Percentiles rank a stretch among this genome's conserved stretches.
Evolutionary conservation across 225 moss, liverwort and hornwort genomes (phyloP).

Genomic region (Straminergon stramineum): DNA sequence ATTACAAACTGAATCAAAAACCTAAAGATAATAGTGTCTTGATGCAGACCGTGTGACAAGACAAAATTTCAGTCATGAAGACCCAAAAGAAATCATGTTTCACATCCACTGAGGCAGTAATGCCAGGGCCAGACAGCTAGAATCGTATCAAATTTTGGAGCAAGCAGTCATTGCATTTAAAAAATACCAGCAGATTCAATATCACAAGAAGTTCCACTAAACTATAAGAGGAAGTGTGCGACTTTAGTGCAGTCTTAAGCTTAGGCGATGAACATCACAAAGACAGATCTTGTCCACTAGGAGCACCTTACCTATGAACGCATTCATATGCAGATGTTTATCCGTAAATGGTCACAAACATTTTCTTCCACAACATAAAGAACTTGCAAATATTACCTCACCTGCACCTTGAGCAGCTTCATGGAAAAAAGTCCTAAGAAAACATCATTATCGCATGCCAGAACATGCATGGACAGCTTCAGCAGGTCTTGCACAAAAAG

Average conservation of each 20-base stretch:
- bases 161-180: neutral
- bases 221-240: neutral
- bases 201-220: neutral
- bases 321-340: neutral
- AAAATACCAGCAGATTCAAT: neutral
- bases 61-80: neutral
- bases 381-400: neutral
- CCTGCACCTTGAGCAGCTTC: neutral
- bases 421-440: neutral
- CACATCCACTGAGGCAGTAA: neutral
- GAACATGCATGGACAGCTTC: constrained; percentile 91
- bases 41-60: neutral
- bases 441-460: constrained; percentile 50
- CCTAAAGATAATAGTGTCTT: neutral
- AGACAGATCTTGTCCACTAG: neutral
- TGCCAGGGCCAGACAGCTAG: neutral
- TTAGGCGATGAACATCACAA: neutral
- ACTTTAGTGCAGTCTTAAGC: neutral
- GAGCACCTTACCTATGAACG: neutral
- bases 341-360: neutral
- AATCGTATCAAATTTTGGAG: neutral
- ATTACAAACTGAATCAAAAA: neutral
- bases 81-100: neutral
- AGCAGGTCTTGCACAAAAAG: constrained; percentile 93
- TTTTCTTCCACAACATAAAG: neutral